These are phyloP conservation scores for Phaeosphaeria sp. DNA, from an alignment of 2,329 filamentous ascomycete genomes.

Conservation along the genomic window DNA sequence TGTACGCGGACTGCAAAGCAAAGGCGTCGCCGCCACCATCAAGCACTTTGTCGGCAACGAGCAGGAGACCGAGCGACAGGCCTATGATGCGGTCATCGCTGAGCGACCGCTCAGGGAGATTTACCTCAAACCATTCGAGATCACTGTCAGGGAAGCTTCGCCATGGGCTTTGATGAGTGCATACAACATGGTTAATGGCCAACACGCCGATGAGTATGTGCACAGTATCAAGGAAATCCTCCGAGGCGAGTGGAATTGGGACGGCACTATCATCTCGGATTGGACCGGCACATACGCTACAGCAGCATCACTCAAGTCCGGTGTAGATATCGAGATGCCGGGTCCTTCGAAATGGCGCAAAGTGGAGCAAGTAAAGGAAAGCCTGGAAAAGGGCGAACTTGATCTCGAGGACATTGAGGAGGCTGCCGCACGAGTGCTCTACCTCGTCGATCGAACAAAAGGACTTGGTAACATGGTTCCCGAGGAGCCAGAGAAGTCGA, in stretches of 20 bases:
- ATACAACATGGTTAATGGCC: conserved; percentile 71
- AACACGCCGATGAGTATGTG: conserved; percentile 50
- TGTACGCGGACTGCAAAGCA: conserved; percentile 74
- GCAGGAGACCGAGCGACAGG: conserved; percentile 72
- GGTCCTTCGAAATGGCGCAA: conserved; percentile 50
- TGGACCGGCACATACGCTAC: conserved; percentile 51
- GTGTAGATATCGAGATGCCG: conserved; percentile 51
- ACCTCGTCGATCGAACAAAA: conserved; percentile 67
- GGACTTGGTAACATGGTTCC: conserved; percentile 62
- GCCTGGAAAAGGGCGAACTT: conserved; percentile 44
- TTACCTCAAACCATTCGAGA: conserved; percentile 78
- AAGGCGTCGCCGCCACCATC: conserved; percentile 76
- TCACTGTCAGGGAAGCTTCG: conserved; percentile 70
- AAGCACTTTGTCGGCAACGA: conserved; percentile 82
- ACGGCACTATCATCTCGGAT: conserved; percentile 53
- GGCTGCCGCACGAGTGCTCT: conserved; percentile 63
- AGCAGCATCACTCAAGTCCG: conserved; percentile 47
- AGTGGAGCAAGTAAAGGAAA: conserved; percentile 41
- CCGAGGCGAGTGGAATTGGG: conserved; percentile 50
- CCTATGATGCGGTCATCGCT: conserved; percentile 68
- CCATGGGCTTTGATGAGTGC: conserved; percentile 74
- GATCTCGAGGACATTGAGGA: conserved; percentile 56
- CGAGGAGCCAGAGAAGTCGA: conserved; percentile 64
- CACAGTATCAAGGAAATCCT: conserved; percentile 52
- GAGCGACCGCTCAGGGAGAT: conserved; percentile 72